These are phyloP conservation scores for Lachancea nothofagi DNA, from an alignment of 805 yeast genomes.

Conservation along the genomic window DNA sequence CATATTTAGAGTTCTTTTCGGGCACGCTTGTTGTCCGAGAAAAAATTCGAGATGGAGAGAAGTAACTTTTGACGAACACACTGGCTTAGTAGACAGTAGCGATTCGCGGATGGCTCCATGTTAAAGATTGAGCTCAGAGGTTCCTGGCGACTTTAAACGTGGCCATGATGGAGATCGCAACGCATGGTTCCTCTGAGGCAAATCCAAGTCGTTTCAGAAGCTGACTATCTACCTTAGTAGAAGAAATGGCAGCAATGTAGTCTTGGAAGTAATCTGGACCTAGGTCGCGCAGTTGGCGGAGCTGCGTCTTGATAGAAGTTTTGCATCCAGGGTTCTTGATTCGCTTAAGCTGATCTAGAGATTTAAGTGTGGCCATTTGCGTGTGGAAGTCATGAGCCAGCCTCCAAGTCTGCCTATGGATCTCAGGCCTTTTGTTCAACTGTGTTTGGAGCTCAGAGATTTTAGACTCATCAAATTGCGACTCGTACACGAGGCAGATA, in stretches of 20 bases:
- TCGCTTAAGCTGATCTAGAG: constrained; percentile 25
- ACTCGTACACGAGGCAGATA: constrained; percentile 19
- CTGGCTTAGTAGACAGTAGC: no score
- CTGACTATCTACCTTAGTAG: neutral
- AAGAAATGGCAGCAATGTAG: constrained; percentile 1
- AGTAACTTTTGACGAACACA: no score
- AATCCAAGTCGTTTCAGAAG: neutral
- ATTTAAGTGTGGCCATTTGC: constrained; percentile 25
- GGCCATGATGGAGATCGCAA: neutral
- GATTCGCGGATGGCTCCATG: no score
- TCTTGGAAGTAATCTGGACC: constrained; percentile 17
- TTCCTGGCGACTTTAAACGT: constrained; percentile 3
- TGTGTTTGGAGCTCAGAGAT: neutral
- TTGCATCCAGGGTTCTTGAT: constrained; percentile 20
- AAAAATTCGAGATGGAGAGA: neutral
- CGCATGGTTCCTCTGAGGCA: neutral
- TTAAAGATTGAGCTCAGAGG: constrained; percentile 1
- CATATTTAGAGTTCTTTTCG: no score
- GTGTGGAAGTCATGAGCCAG: constrained; percentile 22
- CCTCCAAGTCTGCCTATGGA: constrained; percentile 17
- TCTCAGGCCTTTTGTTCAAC: constrained; percentile 3
- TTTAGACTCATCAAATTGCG: neutral
- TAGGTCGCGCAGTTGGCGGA: constrained; percentile 18
- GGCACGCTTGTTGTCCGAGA: neutral
- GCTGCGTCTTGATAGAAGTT: constrained; percentile 15